Base-by-base conservation (phyloP, 192 early-diverging fungal genomes). In the Coemansia interrupta region DNA sequence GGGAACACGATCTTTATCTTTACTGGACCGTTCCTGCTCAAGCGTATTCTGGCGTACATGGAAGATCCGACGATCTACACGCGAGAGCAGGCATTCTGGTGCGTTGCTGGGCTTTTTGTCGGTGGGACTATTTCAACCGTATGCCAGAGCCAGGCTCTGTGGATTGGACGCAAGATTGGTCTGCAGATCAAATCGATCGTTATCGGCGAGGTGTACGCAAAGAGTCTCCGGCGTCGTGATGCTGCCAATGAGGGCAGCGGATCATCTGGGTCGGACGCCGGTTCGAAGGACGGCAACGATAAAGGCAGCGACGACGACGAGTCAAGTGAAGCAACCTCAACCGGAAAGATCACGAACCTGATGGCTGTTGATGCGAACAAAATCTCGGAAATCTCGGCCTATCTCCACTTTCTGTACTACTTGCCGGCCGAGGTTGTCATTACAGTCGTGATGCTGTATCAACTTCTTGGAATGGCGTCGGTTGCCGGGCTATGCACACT, bases 391-490 rank as follows among this genome's bases (percentile, higher is more conserved):
- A 81, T 78, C n/a, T 60, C 70, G 36, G 61, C 67, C 28, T 84
- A 80, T 63, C 70, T 88, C 12, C 82, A 83, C 46, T 83, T 82
- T 43, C 56, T 87, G 20, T 87, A 86, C 44, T 70, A 72, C 42
- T 82, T 78, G 42, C 89, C 89, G 5, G 62, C 86, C 17, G 82
- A 86, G 60, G 80, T 89, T 30, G 43, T 85, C 18, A 79, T 93
- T 23, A 83, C 83, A 14, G 69, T 92, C 19, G 43, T 71, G 44
- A 81, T 81, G 57, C 78, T 97, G 36, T 88, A 91, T 55, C 72
- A 70, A 63, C 68, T 97, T 15, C 79, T 97, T 20, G 94, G 94
- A 3, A 69, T 83, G 39, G 84, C 92, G 5, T 89, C 89, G 12
- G 24, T 95, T 26, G 85, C 85, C 44, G 92, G 91, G 10, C 70